A percentile compares a stretch with the other conserved stretches of the same genome.
phyloP scores from a whole-genome alignment of 208 protist species.

The Leptomonas pyrrhocoris region DNA sequence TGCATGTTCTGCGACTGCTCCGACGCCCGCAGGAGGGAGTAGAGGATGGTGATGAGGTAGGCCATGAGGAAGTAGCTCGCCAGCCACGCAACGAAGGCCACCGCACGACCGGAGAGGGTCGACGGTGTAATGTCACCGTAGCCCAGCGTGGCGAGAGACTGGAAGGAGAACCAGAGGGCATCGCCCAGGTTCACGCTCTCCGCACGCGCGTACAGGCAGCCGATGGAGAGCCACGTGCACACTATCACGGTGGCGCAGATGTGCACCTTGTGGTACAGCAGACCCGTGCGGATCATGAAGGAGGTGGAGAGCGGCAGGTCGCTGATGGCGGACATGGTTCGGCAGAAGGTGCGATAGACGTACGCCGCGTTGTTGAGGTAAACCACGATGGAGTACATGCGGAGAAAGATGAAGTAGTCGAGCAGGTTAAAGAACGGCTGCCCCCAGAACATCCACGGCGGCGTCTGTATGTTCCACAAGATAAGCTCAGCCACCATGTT shows the following conservation, averaged over 20 bases:
- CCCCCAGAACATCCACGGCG: slow-evolving; percentile 55
- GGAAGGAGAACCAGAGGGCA: slow-evolving; percentile 80
- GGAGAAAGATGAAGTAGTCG: slow-evolving; percentile 75
- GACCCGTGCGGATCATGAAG: slow-evolving; percentile 70
- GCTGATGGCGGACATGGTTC: slow-evolving; percentile 61
- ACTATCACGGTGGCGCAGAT: slow-evolving; percentile 34
- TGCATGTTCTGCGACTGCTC: slow-evolving; percentile 59
- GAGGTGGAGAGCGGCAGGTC: slow-evolving; percentile 53
- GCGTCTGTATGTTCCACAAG: slow-evolving; percentile 77
- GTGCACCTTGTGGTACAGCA: slow-evolving; percentile 46
- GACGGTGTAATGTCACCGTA: slow-evolving; percentile 79
- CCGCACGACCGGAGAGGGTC: slow-evolving; percentile 45
- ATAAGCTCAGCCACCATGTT: slow-evolving; percentile 66
- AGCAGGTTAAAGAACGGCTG: slow-evolving; percentile 55
- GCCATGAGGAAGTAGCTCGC: slow-evolving; percentile 53
- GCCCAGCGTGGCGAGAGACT: slow-evolving; percentile 74
- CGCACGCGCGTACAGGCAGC: slow-evolving; percentile 56
- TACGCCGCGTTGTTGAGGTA: slow-evolving; percentile 77
- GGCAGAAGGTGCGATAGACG: slow-evolving; percentile 71
- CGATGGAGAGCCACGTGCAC: slow-evolving; percentile 50
- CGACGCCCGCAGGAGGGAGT: slow-evolving; percentile 36
- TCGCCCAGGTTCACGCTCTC: slow-evolving; percentile 48
- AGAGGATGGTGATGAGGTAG: slow-evolving; percentile 26
- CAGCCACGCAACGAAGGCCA: slow-evolving; percentile 59
- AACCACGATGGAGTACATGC: slow-evolving; percentile 68